Evolutionary conservation across 208 protist genomes (phyloP), one percentile per base, ranked within the genome.

Genomic region (Strigomonas culicis): DNA sequence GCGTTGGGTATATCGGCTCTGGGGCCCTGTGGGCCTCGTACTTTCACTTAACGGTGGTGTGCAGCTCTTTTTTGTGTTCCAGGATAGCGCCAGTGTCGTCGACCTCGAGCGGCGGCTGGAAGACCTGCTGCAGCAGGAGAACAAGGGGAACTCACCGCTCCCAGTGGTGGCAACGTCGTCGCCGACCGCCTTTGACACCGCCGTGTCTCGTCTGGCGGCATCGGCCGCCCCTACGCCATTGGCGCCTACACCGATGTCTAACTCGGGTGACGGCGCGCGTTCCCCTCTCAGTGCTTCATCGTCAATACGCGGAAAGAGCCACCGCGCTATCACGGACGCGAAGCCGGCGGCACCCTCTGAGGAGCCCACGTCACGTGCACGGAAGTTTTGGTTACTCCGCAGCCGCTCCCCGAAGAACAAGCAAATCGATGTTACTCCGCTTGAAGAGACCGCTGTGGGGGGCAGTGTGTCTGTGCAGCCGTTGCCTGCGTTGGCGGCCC

Each of bases 1-100:
- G 34, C 51, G 59, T 27, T 82, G 76, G 76, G 55, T 55, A 19
- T 82, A 75, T 51, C 68, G 68, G 17, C 61, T 82, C 55, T 82
- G 72, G 72, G 77, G 77, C 0, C 72, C 77, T 11, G 69, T 77
- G 0, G 77, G 77, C 21, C 28, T 82, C 27, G 52, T 74, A 2
- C 60, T 82, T 17, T 64, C 57, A 15, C 62, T 82, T 3, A 49
- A 47, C 8, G 69, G 77, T 1, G 69, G 73, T 1, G 58, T 59
- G 4, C 39, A 52, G 15, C 58, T 82, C 4, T 82, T 71, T 47
- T 59, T 82, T 7, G 77, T 70, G 17, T 79, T 77, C 55, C 43
- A 66, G 0, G 63, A 62, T 15, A 60, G 31, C 0, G 46, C 52
- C 15, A 41, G 43, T 8, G 27, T 47, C 6, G 25, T 2, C 6